These are phyloP conservation scores for Xylaria intraflava DNA, from an alignment of 495 filamentous ascomycete genomes.

Conservation along the genomic window DNA sequence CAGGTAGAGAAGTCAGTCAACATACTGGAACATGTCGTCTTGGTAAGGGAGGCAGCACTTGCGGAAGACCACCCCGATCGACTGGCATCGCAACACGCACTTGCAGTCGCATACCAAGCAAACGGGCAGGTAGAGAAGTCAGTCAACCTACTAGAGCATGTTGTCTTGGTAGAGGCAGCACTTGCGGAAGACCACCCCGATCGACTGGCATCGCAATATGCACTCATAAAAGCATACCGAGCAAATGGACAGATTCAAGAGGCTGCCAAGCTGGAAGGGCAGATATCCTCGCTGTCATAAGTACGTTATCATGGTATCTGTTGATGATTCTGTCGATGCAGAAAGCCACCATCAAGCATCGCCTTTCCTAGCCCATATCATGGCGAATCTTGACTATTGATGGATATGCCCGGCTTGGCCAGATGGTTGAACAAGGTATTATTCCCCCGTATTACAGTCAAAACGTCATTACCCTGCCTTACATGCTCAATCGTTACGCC, in stretches of 20 bases:
- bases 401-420: slow-evolving; percentile 32
- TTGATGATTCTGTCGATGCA: slow-evolving; percentile 25
- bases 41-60: slow-evolving; percentile 18
- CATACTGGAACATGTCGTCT: slow-evolving; percentile 27
- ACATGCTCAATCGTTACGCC: slow-evolving; percentile 31
- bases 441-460: slow-evolving; percentile 36
- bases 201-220: too few species aligned
- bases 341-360: slow-evolving; percentile 28
- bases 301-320: slow-evolving; percentile 19
- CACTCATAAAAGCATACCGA: too few species aligned
- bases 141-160: too few species aligned
- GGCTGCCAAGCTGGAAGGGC: too few species aligned
- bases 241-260: too few species aligned
- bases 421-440: slow-evolving; percentile 29
- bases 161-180: too few species aligned
- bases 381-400: slow-evolving; percentile 41
- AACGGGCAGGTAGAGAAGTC: too few species aligned
- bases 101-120: too few species aligned
- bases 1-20: slow-evolving; percentile 19
- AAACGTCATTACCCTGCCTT: slow-evolving; percentile 41
- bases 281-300: too few species aligned
- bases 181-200: too few species aligned
- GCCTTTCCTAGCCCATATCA: slow-evolving; percentile 38
- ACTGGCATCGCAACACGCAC: slow-evolving; percentile 25
- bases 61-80: slow-evolving; percentile 23